Evolutionary conservation across 2,329 filamentous ascomycete species (phyloP).

Genomic region (Colletotrichum costaricense): DNA sequence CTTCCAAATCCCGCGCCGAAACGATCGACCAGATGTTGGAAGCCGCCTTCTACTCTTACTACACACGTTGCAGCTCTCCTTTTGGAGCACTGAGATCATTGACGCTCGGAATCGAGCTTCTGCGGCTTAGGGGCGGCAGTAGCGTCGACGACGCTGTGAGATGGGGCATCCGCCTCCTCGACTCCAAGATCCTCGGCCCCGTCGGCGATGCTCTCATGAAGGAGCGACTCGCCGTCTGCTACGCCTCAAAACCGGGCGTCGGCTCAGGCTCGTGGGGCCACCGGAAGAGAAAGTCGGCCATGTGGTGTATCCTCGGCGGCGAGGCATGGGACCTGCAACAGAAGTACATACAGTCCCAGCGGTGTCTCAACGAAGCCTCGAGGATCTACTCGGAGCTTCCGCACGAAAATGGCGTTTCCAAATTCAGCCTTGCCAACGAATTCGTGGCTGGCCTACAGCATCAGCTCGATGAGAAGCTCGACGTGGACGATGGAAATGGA

Average conservation of each 20-base stretch:
- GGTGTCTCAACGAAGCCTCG: slow-evolving; percentile 78
- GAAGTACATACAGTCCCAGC: slow-evolving; percentile 82
- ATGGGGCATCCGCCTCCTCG: slow-evolving; percentile 85
- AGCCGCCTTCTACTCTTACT: slow-evolving; percentile 91
- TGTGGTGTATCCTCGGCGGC: slow-evolving; percentile 87
- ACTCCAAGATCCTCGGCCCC: slow-evolving; percentile 78
- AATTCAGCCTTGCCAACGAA: slow-evolving; percentile 61
- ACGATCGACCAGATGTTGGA: slow-evolving; percentile 89
- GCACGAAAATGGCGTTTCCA: slow-evolving; percentile 61
- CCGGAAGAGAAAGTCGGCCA: slow-evolving; percentile 84
- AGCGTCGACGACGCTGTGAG: slow-evolving; percentile 87
- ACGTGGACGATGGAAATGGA: slow-evolving; percentile 41
- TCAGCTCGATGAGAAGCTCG: slow-evolving; percentile 59
- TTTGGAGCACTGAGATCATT: slow-evolving; percentile 86
- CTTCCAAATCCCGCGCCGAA: slow-evolving; percentile 82
- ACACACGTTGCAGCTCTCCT: slow-evolving; percentile 82
- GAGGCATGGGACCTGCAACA: slow-evolving; percentile 85
- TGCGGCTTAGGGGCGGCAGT: slow-evolving; percentile 82
- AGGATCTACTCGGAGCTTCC: slow-evolving; percentile 64
- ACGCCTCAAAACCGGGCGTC: slow-evolving; percentile 76
- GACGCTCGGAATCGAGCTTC: slow-evolving; percentile 81
- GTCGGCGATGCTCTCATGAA: slow-evolving; percentile 86
- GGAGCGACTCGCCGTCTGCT: slow-evolving; percentile 88
- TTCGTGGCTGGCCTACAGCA: slow-evolving; percentile 65
- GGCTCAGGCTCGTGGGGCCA: slow-evolving; percentile 73